Evolutionary conservation across 306 rosid genomes (phyloP).

Genomic region (Oemleria cerasiformis): DNA sequence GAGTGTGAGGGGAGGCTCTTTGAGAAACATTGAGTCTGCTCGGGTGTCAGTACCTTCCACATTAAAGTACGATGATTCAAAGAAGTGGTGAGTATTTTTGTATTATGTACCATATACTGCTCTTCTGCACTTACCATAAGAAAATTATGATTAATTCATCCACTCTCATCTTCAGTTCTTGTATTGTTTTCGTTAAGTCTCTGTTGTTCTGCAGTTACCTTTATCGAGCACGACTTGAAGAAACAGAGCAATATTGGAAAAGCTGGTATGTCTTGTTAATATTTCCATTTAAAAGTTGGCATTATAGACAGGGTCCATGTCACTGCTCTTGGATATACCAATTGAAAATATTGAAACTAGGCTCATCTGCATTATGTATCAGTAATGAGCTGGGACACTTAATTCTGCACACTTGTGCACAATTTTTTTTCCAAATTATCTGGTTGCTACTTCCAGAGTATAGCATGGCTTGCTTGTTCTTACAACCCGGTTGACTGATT

Average conservation of each 20-base stretch:
- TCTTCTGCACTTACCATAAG: not conserved
- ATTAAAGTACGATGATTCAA: constrained; percentile 74
- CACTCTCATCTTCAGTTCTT: constrained; percentile 21
- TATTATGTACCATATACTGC: constrained; percentile 1
- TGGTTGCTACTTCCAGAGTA: not conserved
- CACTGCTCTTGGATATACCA: not conserved
- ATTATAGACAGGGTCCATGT: constrained; percentile 1
- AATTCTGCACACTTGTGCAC: constrained; percentile 15
- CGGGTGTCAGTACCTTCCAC: constrained; percentile 88
- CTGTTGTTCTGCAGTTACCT: constrained; percentile 64
- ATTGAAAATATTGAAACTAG: constrained; percentile 28
- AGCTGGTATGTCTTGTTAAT: constrained; percentile 61
- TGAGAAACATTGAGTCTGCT: constrained; percentile 87
- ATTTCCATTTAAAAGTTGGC: not conserved
- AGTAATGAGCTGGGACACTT: constrained; percentile 20
- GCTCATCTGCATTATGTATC: not conserved
- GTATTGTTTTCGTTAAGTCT: constrained; percentile 2
- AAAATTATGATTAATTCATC: constrained; percentile 9
- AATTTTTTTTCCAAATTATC: not conserved
- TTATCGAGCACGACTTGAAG: constrained; percentile 67
- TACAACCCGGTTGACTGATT: not conserved
- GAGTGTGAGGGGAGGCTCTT: constrained; percentile 69
- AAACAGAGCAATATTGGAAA: constrained; percentile 96
- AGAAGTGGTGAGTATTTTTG: constrained; percentile 63
- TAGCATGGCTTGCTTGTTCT: not conserved